Evolutionary conservation across 345 rosid species (phyloP).

Genomic region (Salix koriyanagi): DNA sequence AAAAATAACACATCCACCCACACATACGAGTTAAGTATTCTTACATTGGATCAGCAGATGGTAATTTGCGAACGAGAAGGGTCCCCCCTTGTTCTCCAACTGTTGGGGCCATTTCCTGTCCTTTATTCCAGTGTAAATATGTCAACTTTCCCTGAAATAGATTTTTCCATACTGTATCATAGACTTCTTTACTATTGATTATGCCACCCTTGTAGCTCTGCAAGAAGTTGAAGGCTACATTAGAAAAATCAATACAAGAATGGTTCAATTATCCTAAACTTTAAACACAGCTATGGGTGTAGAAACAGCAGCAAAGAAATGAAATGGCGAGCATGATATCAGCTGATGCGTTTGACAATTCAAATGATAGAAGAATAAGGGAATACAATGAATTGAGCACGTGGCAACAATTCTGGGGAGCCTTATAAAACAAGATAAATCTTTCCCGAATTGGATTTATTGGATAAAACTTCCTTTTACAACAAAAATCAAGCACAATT

Average conservation of each 20-base stretch:
- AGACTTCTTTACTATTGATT: conserved; percentile 46
- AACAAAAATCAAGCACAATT: neutral
- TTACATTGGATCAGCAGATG: conserved; percentile 59
- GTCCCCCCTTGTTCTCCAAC: conserved; percentile 59
- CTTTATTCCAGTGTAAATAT: conserved; percentile 64
- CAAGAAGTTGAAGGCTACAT: conserved; percentile 8
- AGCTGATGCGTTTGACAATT: neutral
- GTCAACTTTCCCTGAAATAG: conserved; percentile 73
- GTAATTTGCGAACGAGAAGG: conserved; percentile 82
- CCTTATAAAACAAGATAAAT: neutral
- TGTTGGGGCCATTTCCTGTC: conserved; percentile 65
- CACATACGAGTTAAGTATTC: conserved; percentile 10
- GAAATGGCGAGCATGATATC: neutral
- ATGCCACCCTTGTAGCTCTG: conserved; percentile 66
- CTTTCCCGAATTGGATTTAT: neutral
- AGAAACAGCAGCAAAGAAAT: conserved; percentile 1
- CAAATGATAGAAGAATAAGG: neutral
- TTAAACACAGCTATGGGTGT: neutral
- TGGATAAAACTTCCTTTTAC: neutral
- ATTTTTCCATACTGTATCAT: conserved; percentile 54
- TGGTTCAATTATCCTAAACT: neutral
- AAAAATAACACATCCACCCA: neutral
- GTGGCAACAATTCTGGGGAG: neutral
- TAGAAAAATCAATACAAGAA: conserved; percentile 8
- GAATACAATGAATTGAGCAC: neutral